Base-by-base conservation (phyloP, 2,329 filamentous ascomycete species). In the Penicillium sp. region DNA sequence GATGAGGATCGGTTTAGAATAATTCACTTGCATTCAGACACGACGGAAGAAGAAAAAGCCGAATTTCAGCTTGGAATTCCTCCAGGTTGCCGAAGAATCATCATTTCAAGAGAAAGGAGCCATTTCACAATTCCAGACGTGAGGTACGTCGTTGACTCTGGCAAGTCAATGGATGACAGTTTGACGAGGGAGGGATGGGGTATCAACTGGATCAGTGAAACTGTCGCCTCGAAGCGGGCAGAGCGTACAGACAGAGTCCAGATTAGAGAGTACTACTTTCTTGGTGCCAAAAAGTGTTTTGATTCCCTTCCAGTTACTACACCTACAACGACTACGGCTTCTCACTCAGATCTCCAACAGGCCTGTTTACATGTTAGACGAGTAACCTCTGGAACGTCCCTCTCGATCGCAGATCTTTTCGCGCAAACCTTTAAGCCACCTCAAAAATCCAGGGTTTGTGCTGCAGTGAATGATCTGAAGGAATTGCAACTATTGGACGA, bases 81-180 rank as follows among this genome's bases (percentile, higher is more conserved):
- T 3, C 50, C 60, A 21, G 78, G 77, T 17, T 75, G 74, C 47
- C 75, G 81, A 43, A 80, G 80, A 60, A 75, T 83, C 33, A 79
- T 83, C 35, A 68, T 83, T 9, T 73, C 79, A 4, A 83, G 80
- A 0, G 80, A 81, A 7, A 81, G 83, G 63, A 81, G 79, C 0
- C 81, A 78, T 4, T 69, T 83, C 41, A 83, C 81, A 6, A 77
- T 83, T n/a, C 75, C 80, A 9, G 81, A 82, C 58, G 79, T 83
- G 21, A 75, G 75, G 54, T 78, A 77, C 63, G 79, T 84, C 2
- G 69, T 84, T 35, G 81, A 84, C 59, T 70, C 72, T 17, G 81
- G 81, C 49, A 80, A 77, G 62, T 60, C 73, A 13, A 71, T 12
- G 12, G 1, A 7, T 5, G 74, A 80, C 56, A 73, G 77, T 40